Base-by-base conservation (phyloP, 129 eudicot genomes). In the Saussurea involucrata region DNA sequence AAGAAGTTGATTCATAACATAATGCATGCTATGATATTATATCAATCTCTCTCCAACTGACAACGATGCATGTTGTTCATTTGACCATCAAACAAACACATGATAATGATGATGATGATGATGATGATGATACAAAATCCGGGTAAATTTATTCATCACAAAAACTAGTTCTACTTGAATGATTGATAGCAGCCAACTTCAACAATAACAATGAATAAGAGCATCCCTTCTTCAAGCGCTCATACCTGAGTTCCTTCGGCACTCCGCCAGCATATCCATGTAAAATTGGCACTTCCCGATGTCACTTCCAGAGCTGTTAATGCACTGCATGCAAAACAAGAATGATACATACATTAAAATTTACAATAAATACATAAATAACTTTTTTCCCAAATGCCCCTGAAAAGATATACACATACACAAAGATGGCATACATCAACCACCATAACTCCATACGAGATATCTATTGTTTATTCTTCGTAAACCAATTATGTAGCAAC, bases 241-340 rank as follows among this genome's bases (percentile, higher is more conserved):
- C 29, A 83, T 58, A 44, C 83, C 83, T 0, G 95, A 85, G 90
- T 82, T 92, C 77, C 83, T 89, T 82, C 83, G 76, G 96, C 98
- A 92, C 31, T 92, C 92, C 12, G 83, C 42, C 76, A 92, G 40
- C 94, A 90, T 90, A 53, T 92, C 96, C 91, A 92, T 85, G 71
- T 92, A 92, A 80, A 92, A 88, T 81, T 90, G 94, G 68, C 96
- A 92, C 85, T 81, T 88, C 87, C 87, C 80, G 25, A 92, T 88
- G 80, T 92, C 98, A 36, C 69, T 88, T 12, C 98, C 98, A 28
- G 83, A 84, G 87, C 82, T 78, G 63, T 88, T 90, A 74, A 92
- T 6, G 78, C 98, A 92, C 98, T 90, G 9, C 46, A 36, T 8
- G 9, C 44, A 36, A 36, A 17, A 44, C 28, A 13, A 64, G 18